These are phyloP conservation scores for Annulohypoxylon stygium DNA, from an alignment of 495 filamentous ascomycete genomes.

Conservation along the genomic window DNA sequence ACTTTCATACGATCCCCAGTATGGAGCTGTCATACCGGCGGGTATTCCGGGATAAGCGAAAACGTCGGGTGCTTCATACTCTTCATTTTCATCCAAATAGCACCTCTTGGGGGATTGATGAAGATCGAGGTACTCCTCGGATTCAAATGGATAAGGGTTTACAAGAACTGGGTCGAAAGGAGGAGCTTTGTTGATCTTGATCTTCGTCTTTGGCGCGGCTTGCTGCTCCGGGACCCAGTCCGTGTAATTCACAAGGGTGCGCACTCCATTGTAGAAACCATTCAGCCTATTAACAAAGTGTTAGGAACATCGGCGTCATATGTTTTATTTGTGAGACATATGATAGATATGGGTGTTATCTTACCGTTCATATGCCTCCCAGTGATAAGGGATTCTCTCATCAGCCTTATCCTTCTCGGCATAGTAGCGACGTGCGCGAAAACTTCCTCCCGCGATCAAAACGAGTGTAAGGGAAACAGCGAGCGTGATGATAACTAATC, in stretches of 20 bases:
- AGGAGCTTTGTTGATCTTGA: slow-evolving; percentile 47
- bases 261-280: slow-evolving; percentile 79
- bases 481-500: slow-evolving; percentile 42
- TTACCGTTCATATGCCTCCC: slow-evolving; percentile 46
- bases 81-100: slow-evolving; percentile 72
- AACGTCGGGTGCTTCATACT: slow-evolving; percentile 68
- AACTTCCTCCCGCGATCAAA: slow-evolving; percentile 39
- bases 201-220: slow-evolving; percentile 35
- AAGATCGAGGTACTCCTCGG: slow-evolving; percentile 66
- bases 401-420: slow-evolving; percentile 27
- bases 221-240: slow-evolving; percentile 77
- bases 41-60: slow-evolving; percentile 75
- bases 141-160: slow-evolving; percentile 73
- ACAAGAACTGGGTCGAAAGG: slow-evolving; percentile 65
- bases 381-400: slow-evolving; percentile 46
- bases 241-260: slow-evolving; percentile 67
- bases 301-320: slow-evolving; percentile 17
- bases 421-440: slow-evolving; percentile 43
- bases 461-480: slow-evolving; percentile 41
- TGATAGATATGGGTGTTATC: background rate
- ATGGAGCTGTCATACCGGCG: slow-evolving; percentile 77
- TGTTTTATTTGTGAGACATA: slow-evolving; percentile 20
- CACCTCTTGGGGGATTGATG: slow-evolving; percentile 74
- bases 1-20: slow-evolving; percentile 78
- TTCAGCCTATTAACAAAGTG: slow-evolving; percentile 56